Evolutionary conservation across 2,329 filamentous ascomycete genomes (phyloP), one percentile per base, ranked within the genome.

Genomic region (Venturia effusa): DNA sequence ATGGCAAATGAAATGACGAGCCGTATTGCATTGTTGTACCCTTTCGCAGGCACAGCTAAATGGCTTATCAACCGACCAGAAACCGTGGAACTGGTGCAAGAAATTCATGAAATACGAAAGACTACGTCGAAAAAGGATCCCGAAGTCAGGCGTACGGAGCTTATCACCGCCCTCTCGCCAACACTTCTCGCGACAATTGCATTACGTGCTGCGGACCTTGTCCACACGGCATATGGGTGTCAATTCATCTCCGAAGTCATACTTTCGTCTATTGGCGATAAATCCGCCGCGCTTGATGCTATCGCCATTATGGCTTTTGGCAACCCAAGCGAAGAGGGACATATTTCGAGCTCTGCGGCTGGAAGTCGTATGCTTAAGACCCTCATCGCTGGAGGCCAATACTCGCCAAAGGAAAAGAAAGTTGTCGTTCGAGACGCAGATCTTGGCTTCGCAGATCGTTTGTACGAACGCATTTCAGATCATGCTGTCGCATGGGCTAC

Each of bases 111-210:
- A 64, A 88, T 96, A 67, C 87, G 94, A 63, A 84, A 87, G 69
- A 86, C 83, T 17, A 97, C 92, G 1, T 96, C 90, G 67, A 99
- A 97, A 79, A 99, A 99, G 77, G 91, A 96, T 64, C 81, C 90
- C 0, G 86, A 88, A 63, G 76, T 83, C 27, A 85, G 94, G 65
- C 85, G 89, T 65, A 81, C 84, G 69, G 94, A 97, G 74, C 80
- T 99, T 51, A 79, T 90, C 27, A 84, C 86, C 65, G 82, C 86
- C 13, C 78, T 96, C 34, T 92, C 91, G 1, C 86, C 89, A 1
- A 83, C 86, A 37, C 79, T 97, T 2, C 81, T 99, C 37, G 83
- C 86, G 54, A 84, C 90, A 45, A 88, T 97, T 65, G 82, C 84
- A 1, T 79, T 84, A 1, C 83, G 87, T 30, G 84, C 92, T 1